These are phyloP conservation scores for Globisporangium cederbergense DNA, from an alignment of 352 stramenopile species.

Conservation along the genomic window DNA sequence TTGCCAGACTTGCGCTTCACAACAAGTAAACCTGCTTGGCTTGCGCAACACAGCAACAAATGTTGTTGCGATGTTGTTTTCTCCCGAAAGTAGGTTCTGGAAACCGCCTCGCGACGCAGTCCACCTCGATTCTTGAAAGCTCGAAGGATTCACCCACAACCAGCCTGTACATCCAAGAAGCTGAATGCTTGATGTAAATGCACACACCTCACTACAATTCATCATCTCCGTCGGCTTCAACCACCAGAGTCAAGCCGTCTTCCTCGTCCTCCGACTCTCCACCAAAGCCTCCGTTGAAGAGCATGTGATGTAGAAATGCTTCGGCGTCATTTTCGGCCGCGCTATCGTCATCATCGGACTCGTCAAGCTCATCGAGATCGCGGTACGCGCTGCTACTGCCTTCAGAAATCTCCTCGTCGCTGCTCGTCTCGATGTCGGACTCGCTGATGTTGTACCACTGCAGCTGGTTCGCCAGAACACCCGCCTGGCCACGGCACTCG, in stretches of 20 bases:
- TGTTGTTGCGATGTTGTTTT: background rate
- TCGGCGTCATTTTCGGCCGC: constrained; percentile 2
- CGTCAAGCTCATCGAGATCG: constrained; percentile 7
- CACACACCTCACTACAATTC: background rate
- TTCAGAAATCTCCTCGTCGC: constrained; percentile 1
- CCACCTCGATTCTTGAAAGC: background rate
- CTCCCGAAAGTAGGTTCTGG: background rate
- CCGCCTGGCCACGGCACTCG: constrained; percentile 29
- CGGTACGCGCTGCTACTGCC: background rate
- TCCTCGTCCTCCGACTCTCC: constrained; percentile 3
- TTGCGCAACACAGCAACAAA: background rate
- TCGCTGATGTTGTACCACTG: constrained; percentile 60
- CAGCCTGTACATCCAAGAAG: too few relatives aligned
- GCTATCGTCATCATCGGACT: background rate
- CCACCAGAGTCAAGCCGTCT: constrained; percentile 7
- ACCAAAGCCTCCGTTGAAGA: background rate
- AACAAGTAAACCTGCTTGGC: too few relatives aligned
- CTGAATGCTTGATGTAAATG: too few relatives aligned
- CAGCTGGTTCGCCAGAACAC: constrained; percentile 25
- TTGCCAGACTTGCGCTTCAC: background rate
- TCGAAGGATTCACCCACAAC: too few relatives aligned
- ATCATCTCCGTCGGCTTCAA: constrained; percentile 18
- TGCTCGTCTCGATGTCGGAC: constrained; percentile 25
- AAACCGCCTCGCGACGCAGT: background rate
- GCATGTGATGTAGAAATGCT: constrained; percentile 4